phyloP scores from a whole-genome alignment of 2,329 filamentous ascomycete species.

The Ceratocystis cubensis region DNA sequence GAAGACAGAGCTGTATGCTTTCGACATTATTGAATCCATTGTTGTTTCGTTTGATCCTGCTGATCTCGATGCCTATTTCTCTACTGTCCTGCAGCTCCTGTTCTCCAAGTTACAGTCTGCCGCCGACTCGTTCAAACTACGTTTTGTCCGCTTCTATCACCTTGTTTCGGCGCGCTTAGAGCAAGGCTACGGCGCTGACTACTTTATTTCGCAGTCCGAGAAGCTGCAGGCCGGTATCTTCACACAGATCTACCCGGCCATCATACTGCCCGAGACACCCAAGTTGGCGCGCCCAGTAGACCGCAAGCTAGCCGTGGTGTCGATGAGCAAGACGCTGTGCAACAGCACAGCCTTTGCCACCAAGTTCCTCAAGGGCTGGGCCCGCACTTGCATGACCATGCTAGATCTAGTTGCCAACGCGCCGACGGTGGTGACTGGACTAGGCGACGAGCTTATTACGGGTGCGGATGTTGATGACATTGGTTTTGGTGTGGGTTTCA shows the following conservation, averaged over 20 bases:
- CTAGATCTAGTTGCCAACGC: constrained; percentile 83
- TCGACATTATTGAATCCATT: constrained; percentile 78
- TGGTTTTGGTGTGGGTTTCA: constrained; percentile 89
- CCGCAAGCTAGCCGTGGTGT: constrained; percentile 85
- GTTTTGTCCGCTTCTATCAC: constrained; percentile 91
- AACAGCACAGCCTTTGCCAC: constrained; percentile 74
- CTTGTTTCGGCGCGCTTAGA: constrained; percentile 69
- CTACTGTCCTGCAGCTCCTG: constrained; percentile 66
- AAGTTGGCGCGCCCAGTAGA: constrained; percentile 79
- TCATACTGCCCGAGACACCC: constrained; percentile 80
- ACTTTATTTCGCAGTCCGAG: constrained; percentile 77
- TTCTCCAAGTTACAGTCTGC: constrained; percentile 59
- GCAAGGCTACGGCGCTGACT: constrained; percentile 78
- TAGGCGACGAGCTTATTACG: constrained; percentile 62
- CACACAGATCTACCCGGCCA: constrained; percentile 67
- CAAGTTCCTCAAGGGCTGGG: constrained; percentile 81
- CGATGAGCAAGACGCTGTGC: constrained; percentile 80
- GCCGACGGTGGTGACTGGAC: constrained; percentile 50
- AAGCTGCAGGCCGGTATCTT: constrained; percentile 69
- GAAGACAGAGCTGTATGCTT: constrained; percentile 72
- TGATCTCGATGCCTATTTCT: constrained; percentile 63
- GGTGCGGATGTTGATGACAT: constrained; percentile 93
- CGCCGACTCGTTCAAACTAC: constrained; percentile 68
- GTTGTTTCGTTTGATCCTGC: constrained; percentile 57
- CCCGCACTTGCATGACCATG: constrained; percentile 75